Evolutionary conservation across 441 rosid genomes (phyloP).

Genomic region (Mallotus repandus): DNA sequence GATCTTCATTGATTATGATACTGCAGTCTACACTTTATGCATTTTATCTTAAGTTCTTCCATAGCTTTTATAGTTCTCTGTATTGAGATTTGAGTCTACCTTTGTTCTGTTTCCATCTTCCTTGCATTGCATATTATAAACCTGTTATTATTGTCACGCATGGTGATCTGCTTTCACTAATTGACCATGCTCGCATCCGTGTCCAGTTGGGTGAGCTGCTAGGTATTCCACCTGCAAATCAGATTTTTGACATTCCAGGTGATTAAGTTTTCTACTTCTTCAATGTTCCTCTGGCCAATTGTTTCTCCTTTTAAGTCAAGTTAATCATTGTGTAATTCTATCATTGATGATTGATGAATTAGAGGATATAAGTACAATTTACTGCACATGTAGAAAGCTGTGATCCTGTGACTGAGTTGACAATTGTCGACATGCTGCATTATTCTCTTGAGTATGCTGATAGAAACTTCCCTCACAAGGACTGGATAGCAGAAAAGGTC

Average conservation of each 20-base stretch:
- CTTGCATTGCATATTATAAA: slow-evolving; percentile 59
- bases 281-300: not conserved
- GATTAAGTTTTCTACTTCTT: not conserved
- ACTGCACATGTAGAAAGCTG: slow-evolving; percentile 43
- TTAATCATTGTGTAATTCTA: not conserved
- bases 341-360: not conserved
- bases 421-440: slow-evolving; percentile 59
- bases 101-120: not conserved
- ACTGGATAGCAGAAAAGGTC: slow-evolving; percentile 41
- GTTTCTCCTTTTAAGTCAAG: not conserved
- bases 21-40: not conserved
- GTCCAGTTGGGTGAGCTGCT: slow-evolving; percentile 66
- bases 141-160: slow-evolving; percentile 77
- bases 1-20: not conserved
- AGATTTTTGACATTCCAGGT: slow-evolving; percentile 87
- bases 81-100: not conserved
- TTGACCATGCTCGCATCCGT: slow-evolving; percentile 54
- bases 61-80: not conserved
- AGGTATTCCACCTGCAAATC: slow-evolving; percentile 65
- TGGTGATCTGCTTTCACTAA: slow-evolving; percentile 67
- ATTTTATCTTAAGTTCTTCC: not conserved
- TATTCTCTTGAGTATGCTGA: slow-evolving; percentile 82
- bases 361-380: slow-evolving; percentile 3
- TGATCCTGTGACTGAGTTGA: slow-evolving; percentile 49
- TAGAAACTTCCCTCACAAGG: slow-evolving; percentile 52